phyloP scores from a whole-genome alignment of 306 rosid genomes.

The Trifolium pratense region DNA sequence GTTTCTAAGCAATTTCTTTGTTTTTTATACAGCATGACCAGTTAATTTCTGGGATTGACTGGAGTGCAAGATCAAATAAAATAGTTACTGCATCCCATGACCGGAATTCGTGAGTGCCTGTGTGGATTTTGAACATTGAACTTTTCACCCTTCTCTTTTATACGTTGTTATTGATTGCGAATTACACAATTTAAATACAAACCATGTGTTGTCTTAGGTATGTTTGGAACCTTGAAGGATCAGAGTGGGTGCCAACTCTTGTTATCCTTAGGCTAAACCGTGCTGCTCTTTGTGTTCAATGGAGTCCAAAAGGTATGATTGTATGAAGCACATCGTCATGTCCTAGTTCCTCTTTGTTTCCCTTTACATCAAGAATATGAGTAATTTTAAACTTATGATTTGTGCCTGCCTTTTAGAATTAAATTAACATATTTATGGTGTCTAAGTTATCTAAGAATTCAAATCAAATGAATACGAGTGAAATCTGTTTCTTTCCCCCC shows the following conservation, averaged over 20 bases:
- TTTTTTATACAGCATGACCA: constrained; percentile 83
- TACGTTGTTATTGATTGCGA: not conserved
- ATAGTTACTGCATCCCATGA: constrained; percentile 96
- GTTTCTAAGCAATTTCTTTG: constrained; percentile 31
- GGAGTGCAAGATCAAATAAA: constrained; percentile 85
- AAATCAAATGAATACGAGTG: constrained; percentile 17
- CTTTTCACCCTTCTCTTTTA: constrained; percentile 18
- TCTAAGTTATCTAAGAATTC: constrained; percentile 19
- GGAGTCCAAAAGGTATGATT: constrained; percentile 99
- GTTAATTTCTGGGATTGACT: constrained; percentile 86
- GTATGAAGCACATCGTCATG: constrained; percentile 34
- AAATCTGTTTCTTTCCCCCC: constrained; percentile 26
- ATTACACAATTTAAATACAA: not conserved
- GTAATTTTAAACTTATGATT: constrained; percentile 16
- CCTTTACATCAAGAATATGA: constrained; percentile 10
- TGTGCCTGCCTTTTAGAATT: constrained; percentile 22
- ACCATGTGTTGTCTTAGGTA: constrained; percentile 55
- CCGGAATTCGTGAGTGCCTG: constrained; percentile 90
- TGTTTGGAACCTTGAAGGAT: constrained; percentile 95
- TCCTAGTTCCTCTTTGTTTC: constrained; percentile 16
- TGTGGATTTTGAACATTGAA: constrained; percentile 37
- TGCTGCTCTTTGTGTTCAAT: constrained; percentile 95
- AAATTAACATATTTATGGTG: constrained; percentile 31
- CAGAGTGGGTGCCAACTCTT: constrained; percentile 95
- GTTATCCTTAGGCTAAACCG: constrained; percentile 95